phyloP scores from a whole-genome alignment of 2,329 filamentous ascomycete genomes.

The Seiridium cupressi region DNA sequence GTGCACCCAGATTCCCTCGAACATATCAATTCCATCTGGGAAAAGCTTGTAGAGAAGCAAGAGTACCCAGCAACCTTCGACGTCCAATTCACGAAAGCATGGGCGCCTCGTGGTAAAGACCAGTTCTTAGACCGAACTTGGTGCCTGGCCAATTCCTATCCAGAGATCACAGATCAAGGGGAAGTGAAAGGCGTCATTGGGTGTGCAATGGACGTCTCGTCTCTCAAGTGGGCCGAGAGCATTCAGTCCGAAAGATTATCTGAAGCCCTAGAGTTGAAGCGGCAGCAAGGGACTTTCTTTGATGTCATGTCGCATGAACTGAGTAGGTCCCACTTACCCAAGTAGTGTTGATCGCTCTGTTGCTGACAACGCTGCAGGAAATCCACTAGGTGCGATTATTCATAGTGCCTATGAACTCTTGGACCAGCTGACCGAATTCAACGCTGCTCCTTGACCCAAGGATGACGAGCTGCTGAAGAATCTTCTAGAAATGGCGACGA shows the following conservation, averaged over 20 bases:
- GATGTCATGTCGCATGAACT: conserved; percentile 75
- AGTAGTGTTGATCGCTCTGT: background rate
- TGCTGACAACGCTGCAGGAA: conserved; percentile 35
- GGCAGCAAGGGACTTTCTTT: conserved; percentile 69
- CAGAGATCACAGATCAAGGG: conserved; percentile 64
- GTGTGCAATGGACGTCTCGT: conserved; percentile 80
- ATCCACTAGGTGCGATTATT: conserved; percentile 71
- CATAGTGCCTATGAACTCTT: conserved; percentile 75
- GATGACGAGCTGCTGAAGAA: conserved; percentile 48
- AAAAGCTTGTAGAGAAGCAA: conserved; percentile 67
- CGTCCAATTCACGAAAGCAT: conserved; percentile 71
- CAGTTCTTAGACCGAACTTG: conserved; percentile 59
- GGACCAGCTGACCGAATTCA: conserved; percentile 42
- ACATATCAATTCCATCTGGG: conserved; percentile 64
- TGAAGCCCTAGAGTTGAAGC: conserved; percentile 78
- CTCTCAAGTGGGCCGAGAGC: conserved; percentile 81
- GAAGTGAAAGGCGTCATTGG: conserved; percentile 73
- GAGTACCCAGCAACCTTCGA: conserved; percentile 65
- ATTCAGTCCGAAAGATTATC: conserved; percentile 75
- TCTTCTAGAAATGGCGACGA: conserved; percentile 74
- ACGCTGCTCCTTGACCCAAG: conserved; percentile 36
- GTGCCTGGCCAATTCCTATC: conserved; percentile 75
- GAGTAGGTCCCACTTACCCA: conserved; percentile 26
- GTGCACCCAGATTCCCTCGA: conserved; percentile 20
- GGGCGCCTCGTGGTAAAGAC: conserved; percentile 55